Conservation (phyloP, 805 yeast genomes). For the Myxozyma neotropica region DNA sequence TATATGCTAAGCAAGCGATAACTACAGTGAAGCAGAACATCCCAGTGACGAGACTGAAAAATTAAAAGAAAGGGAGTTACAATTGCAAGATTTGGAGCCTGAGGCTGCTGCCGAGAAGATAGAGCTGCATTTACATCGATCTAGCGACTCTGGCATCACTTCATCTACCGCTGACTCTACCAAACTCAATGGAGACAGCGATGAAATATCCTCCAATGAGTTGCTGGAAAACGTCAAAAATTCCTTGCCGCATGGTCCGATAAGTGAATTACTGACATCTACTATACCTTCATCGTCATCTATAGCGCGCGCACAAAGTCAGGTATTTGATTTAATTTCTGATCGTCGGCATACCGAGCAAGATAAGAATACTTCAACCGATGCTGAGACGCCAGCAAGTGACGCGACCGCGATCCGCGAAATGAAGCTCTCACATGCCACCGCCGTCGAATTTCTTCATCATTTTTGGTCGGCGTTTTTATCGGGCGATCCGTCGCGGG, state of each 20-base stretch:
- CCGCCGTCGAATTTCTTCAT: slow-evolving; percentile 71
- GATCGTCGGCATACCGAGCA: slow-evolving; percentile 32
- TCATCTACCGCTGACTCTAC: neutral
- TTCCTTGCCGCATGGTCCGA: slow-evolving; percentile 9
- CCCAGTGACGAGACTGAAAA: slow-evolving; percentile 38
- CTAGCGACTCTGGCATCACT: slow-evolving; percentile 1
- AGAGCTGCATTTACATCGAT: slow-evolving; percentile 30
- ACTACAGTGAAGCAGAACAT: slow-evolving; percentile 27
- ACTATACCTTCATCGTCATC: slow-evolving; percentile 3
- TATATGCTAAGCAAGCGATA: slow-evolving; percentile 20
- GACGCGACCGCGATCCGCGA: slow-evolving; percentile 48
- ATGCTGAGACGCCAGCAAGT: slow-evolving; percentile 38
- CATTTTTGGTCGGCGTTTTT: slow-evolving; percentile 74
- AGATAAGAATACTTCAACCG: slow-evolving; percentile 19
- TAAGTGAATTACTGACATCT: slow-evolving; percentile 8
- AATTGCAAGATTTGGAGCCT: slow-evolving; percentile 24
- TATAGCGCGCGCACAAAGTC: slow-evolving; percentile 17
- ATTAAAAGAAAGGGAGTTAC: slow-evolving; percentile 19
- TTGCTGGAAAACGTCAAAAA: neutral
- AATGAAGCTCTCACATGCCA: slow-evolving; percentile 64
- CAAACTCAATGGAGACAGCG: neutral
- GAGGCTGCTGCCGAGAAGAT: slow-evolving; percentile 11
- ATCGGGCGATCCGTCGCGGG: slow-evolving; percentile 50
- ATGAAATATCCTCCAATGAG: neutral
- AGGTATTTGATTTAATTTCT: slow-evolving; percentile 24